Base-by-base conservation (phyloP, 164 flowering plant genomes). In the Liriodendron chinense region DNA sequence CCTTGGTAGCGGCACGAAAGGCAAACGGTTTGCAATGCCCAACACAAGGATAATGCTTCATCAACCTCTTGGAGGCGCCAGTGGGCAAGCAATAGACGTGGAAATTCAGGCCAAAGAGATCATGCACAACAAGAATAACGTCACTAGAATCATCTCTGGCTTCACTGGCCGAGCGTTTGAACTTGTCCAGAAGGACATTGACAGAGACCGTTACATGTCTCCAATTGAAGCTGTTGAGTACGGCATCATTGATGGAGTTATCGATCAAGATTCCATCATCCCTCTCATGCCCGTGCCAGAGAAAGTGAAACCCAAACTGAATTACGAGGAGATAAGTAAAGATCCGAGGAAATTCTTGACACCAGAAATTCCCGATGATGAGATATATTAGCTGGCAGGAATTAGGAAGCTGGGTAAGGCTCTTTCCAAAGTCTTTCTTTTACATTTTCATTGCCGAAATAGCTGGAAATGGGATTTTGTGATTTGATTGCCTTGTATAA, bases 11-110 rank as follows among this genome's bases (percentile, higher is more conserved):
- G 99, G 99, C n/a, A 86, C 97, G 48, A 93, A 92, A 77, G 99
- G 99, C 69, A 95, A 92, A 82, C 97, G 99, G 23, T 77, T 92
- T 69, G 98, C 98, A 14, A 93, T 95, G 98, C 98, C 98, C 56
- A 95, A 93, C 76, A 82, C 98, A 43, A 76, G 98, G 48, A 92
- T 95, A 49, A 95, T 95, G 98, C 74, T 93, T 64, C 97, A 92
- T 83, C 99, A 93, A 69, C 99, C 99, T 65, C 87, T 91, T 61
- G 98, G 99, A 71, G 97, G 94, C 70, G 92, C 92, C 25, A 88
- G 97, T 80, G 99, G 99, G 50, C 88, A 87, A 76, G 97, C 86
- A 59, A 78, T 85, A 34, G 97, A 91, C 80, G 94, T 93, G 61
- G 98, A 93, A 85, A 87, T 92, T 78, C 98, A 93, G 79, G 97